Evolutionary conservation across 768 basidiomycete species (phyloP).

Genomic region (Boletus reticuloceps): DNA sequence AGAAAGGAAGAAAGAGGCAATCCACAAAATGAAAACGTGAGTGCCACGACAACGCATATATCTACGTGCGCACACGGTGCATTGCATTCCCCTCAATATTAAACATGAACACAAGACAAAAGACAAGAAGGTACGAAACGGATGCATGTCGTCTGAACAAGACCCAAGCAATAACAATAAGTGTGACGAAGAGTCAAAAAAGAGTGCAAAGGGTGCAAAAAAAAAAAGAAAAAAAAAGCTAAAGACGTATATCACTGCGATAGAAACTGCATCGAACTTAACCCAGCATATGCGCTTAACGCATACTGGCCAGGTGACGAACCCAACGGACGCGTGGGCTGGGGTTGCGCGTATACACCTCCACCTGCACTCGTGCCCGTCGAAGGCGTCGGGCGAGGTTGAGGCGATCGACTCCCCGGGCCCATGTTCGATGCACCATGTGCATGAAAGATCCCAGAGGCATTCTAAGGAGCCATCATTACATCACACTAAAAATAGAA

Average conservation of each 20-base stretch:
- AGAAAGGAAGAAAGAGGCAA: not conserved
- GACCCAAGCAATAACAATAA: slow-evolving; percentile 25
- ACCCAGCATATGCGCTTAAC: slow-evolving; percentile 14
- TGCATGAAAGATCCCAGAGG: slow-evolving; percentile 22
- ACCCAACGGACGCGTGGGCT: slow-evolving; percentile 19
- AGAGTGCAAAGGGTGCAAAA: not conserved
- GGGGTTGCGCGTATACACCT: slow-evolving; percentile 23
- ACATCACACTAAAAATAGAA: slow-evolving; percentile 4
- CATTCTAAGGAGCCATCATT: slow-evolving; percentile 13
- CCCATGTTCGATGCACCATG: slow-evolving; percentile 9
- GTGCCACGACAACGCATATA: not conserved
- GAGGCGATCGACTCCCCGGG: slow-evolving; percentile 18
- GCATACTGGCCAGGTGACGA: slow-evolving; percentile 15
- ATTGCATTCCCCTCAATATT: not conserved
- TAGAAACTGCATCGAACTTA: slow-evolving; percentile 25
- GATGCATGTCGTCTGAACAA: slow-evolving; percentile 2
- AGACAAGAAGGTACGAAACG: not conserved
- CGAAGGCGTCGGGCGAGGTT: slow-evolving; percentile 12
- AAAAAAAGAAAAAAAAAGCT: not conserved
- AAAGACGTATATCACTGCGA: slow-evolving; percentile 8
- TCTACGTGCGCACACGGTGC: not conserved
- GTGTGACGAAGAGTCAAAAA: not conserved
- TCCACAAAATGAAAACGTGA: no score
- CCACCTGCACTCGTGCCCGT: slow-evolving; percentile 2
- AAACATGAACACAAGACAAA: not conserved